Conservation (phyloP, 345 rosid species). For the Boechera retrofracta region DNA sequence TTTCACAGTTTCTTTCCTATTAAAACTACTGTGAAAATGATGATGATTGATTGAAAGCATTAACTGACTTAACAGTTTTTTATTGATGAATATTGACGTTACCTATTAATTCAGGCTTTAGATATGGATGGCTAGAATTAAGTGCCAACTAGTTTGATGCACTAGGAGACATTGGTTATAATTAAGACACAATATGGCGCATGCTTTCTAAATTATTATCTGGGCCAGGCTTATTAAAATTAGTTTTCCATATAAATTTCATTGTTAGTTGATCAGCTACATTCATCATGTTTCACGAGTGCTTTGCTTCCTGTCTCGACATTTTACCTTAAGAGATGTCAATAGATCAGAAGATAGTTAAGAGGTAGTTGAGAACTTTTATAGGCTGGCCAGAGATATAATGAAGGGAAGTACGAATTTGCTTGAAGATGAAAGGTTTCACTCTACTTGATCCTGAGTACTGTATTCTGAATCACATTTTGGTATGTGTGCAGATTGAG, state of each 20-base stretch:
- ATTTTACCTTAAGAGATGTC: slow-evolving; percentile 9
- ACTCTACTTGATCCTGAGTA: slow-evolving; percentile 22
- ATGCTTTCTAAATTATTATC: slow-evolving; percentile 26
- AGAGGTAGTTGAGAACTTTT: slow-evolving; percentile 33
- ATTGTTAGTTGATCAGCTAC: slow-evolving; percentile 21
- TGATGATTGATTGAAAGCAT: not conserved
- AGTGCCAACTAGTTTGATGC: slow-evolving; percentile 34
- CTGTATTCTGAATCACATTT: slow-evolving; percentile 25
- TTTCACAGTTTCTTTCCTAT: slow-evolving; percentile 12
- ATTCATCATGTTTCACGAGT: slow-evolving; percentile 21
- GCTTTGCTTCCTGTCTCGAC: slow-evolving; percentile 12
- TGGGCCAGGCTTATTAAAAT: not conserved
- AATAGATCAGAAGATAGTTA: slow-evolving; percentile 4
- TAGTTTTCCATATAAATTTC: slow-evolving; percentile 6
- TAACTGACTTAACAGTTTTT: not conserved
- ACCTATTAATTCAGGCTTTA: slow-evolving; percentile 1
- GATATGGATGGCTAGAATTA: slow-evolving; percentile 24
- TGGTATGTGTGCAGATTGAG: slow-evolving; percentile 24
- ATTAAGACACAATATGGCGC: slow-evolving; percentile 24
- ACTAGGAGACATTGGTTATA: slow-evolving; percentile 5
- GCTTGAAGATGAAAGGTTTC: slow-evolving; percentile 8
- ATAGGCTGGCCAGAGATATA: slow-evolving; percentile 2
- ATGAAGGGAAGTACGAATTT: slow-evolving; percentile 17
- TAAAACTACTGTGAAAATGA: not conserved
- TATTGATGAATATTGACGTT: slow-evolving; percentile 13